Conservation (phyloP, 345 rosid genomes). For the Anacardium occidentale region DNA sequence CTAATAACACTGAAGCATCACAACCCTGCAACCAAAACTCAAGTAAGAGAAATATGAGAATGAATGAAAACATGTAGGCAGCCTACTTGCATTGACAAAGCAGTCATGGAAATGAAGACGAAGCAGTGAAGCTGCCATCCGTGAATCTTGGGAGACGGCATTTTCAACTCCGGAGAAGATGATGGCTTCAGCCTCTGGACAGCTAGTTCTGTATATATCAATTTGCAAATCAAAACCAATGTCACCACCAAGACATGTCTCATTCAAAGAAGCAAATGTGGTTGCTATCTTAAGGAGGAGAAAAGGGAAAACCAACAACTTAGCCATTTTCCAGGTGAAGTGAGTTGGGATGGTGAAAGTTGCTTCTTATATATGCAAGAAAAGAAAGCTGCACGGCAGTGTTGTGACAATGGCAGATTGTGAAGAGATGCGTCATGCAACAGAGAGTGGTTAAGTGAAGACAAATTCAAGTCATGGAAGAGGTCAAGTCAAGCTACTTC, state of each 20-base stretch:
- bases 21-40: slow-evolving; percentile 56
- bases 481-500: slow-evolving; percentile 23
- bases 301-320: slow-evolving; percentile 12
- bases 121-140: slow-evolving; percentile 78
- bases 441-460: slow-evolving; percentile 29
- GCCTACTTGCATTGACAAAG: slow-evolving; percentile 64
- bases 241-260: slow-evolving; percentile 45
- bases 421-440: background rate
- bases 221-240: slow-evolving; percentile 48
- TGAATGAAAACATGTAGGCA: background rate
- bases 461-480: slow-evolving; percentile 28
- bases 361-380: background rate
- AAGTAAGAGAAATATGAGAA: background rate
- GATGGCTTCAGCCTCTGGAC: slow-evolving; percentile 66
- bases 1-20: slow-evolving; percentile 78
- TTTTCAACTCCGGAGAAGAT: slow-evolving; percentile 59
- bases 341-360: slow-evolving; percentile 6
- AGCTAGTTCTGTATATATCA: slow-evolving; percentile 44
- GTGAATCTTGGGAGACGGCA: slow-evolving; percentile 56
- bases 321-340: slow-evolving; percentile 11
- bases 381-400: background rate
- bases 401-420: background rate
- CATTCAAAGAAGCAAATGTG: slow-evolving; percentile 32
- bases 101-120: slow-evolving; percentile 85
- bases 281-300: slow-evolving; percentile 22